Base-by-base conservation (phyloP, 805 yeast genomes). In the Candida argentea region DNA sequence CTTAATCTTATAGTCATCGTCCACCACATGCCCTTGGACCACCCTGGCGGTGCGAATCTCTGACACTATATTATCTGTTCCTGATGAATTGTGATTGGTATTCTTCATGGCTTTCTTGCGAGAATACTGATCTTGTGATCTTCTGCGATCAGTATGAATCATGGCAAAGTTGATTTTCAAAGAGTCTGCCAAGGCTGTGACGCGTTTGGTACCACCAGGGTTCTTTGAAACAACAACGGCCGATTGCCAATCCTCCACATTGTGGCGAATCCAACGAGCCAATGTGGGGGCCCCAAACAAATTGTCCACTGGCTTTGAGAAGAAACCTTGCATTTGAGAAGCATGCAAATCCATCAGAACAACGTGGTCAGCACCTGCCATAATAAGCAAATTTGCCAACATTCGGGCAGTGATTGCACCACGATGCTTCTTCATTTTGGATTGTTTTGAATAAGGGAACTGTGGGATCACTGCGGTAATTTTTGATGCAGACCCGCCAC, bases 341-440 rank as follows among this genome's bases (percentile, higher is more conserved):
- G 99, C 98, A 44, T 75, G 82, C 40, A 91, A 64, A 50, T 91
- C 99, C 96, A 91, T 87, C 3, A 95, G 84, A 22, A 91, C 89
- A 33, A 91, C 93, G 56, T 91, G 99, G 57, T 91, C 97, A 15
- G 97, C 98, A 42, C 99, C 99, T 3, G 98, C 97, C 93, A 91
- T 93, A 33, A 86, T 76, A 38, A 91, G 64, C 48, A 91, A 61
- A 44, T 91, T 91, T 35, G 99, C 97, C 50, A 91, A 69, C 97
- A 91, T 83, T 51, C 97, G 73, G 10, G 98, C 98, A 4, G 98
- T 89, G 46, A 91, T 91, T 22, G 98, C 97, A 30, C 98, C 98
- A 57, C 99, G 70, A 52, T 91, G 97, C 55, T 86, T 91, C 63
- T 91, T 91, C 99, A 91, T 91, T 61, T 93, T 91, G 41, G 89